These are phyloP conservation scores for Tuber microsphaerosporum DNA, from an alignment of 495 filamentous ascomycete species.

Conservation along the genomic window DNA sequence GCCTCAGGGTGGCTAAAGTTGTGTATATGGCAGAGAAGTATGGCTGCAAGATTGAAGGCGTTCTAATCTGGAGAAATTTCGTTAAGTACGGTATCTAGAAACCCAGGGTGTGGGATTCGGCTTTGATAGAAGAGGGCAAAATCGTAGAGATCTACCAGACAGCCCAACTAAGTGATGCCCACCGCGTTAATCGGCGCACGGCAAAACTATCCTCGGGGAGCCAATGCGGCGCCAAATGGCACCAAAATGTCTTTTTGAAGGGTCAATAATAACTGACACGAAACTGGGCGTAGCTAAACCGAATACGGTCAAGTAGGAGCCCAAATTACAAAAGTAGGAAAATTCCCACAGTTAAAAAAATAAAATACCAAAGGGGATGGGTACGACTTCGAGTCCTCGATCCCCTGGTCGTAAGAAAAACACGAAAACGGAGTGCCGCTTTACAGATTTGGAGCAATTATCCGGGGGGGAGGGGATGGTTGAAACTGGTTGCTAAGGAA, in stretches of 20 bases:
- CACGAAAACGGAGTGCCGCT: slow-evolving; percentile 33
- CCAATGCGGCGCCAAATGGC: slow-evolving; percentile 32
- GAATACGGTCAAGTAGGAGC: slow-evolving; percentile 34
- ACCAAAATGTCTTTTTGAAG: slow-evolving; percentile 24
- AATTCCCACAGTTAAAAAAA: slow-evolving; percentile 31
- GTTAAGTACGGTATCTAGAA: slow-evolving; percentile 23
- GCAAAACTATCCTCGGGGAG: slow-evolving; percentile 28
- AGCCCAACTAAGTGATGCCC: slow-evolving; percentile 34
- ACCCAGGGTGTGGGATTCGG: slow-evolving; percentile 31
- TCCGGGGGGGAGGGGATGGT: not conserved
- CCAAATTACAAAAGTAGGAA: slow-evolving; percentile 25
- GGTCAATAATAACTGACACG: slow-evolving; percentile 28
- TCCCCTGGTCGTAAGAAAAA: slow-evolving; percentile 20
- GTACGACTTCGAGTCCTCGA: slow-evolving; percentile 16
- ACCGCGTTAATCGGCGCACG: slow-evolving; percentile 37
- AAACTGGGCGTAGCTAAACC: slow-evolving; percentile 30
- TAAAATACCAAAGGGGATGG: slow-evolving; percentile 11
- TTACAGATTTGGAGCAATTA: slow-evolving; percentile 35
- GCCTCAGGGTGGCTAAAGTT: slow-evolving; percentile 37
- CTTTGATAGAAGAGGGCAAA: slow-evolving; percentile 25
- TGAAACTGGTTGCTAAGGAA: slow-evolving; percentile 16
- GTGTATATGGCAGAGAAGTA: slow-evolving; percentile 33
- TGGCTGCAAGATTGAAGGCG: slow-evolving; percentile 37
- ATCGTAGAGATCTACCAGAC: slow-evolving; percentile 35
- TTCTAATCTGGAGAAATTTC: slow-evolving; percentile 36